Evolutionary conservation across 2,329 filamentous ascomycete genomes (phyloP).

Genomic region (Lomentospora prolificans): DNA sequence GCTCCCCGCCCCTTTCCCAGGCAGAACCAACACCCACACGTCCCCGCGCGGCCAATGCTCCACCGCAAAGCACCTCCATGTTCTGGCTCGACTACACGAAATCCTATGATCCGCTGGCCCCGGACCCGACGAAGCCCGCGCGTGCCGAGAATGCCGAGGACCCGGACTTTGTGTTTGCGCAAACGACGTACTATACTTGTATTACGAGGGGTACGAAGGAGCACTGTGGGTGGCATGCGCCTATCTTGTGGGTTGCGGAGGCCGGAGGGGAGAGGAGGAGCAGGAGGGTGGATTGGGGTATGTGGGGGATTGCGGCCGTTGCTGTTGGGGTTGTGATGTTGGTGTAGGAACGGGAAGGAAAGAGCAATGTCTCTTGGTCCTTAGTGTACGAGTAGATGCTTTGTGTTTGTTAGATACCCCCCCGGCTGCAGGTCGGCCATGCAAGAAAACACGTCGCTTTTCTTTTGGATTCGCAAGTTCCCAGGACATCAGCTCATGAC

Average conservation of each 20-base stretch:
- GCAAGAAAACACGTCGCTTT: background rate
- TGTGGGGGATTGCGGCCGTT: slow-evolving; percentile 9
- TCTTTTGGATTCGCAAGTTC: too few relatives aligned
- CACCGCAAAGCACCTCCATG: background rate
- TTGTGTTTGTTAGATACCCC: background rate
- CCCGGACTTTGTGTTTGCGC: slow-evolving; percentile 11
- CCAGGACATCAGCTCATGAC: background rate
- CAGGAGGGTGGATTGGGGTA: slow-evolving; percentile 6
- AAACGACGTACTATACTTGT: slow-evolving; percentile 30
- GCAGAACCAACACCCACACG: background rate
- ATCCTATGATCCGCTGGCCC: slow-evolving; percentile 3
- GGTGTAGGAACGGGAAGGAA: background rate
- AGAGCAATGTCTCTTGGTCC: background rate
- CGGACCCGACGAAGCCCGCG: background rate
- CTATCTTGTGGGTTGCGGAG: slow-evolving; percentile 21
- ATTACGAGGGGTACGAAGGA: slow-evolving; percentile 20
- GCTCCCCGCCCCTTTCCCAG: too few relatives aligned
- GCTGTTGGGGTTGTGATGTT: slow-evolving; percentile 12
- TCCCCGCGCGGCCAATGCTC: background rate
- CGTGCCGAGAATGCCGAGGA: background rate
- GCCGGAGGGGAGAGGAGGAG: slow-evolving; percentile 6
- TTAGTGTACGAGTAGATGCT: background rate
- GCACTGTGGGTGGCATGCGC: slow-evolving; percentile 29
- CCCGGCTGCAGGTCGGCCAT: background rate
- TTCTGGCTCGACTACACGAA: slow-evolving; percentile 8